phyloP scores from a whole-genome alignment of 2,329 filamentous ascomycete species.

The Penicillium carneum region DNA sequence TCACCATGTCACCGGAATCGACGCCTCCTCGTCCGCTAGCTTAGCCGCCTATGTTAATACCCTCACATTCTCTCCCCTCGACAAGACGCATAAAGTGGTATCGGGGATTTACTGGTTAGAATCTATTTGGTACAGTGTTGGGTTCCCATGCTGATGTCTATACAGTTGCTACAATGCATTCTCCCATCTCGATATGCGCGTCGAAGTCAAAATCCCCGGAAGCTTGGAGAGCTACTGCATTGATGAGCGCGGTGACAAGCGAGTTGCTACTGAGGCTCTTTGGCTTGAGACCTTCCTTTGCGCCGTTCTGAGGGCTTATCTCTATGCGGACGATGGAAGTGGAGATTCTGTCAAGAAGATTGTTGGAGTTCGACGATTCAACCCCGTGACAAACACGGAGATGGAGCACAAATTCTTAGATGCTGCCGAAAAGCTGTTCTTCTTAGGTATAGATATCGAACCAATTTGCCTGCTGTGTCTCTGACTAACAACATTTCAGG shows the following conservation, averaged over 20 bases:
- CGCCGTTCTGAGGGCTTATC: constrained; percentile 90
- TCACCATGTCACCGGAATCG: constrained; percentile 95
- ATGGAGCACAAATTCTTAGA: constrained; percentile 95
- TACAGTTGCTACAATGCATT: constrained; percentile 97
- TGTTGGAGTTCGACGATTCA: constrained; percentile 94
- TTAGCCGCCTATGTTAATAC: constrained; percentile 98
- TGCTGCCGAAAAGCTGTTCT: constrained; percentile 92
- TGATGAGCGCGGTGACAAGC: constrained; percentile 93
- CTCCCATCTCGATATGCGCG: constrained; percentile 95
- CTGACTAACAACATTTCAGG: constrained; percentile 60
- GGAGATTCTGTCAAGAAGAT: constrained; percentile 96
- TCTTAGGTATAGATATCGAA: constrained; percentile 68
- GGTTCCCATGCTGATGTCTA: constrained; percentile 26
- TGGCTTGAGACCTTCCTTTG: constrained; percentile 98
- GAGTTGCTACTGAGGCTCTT: constrained; percentile 87
- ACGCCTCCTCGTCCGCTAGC: constrained; percentile 96
- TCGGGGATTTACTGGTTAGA: constrained; percentile 90
- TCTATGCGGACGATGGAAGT: constrained; percentile 93
- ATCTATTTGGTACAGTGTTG: not conserved
- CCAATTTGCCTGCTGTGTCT: not conserved
- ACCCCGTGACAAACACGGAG: constrained; percentile 97
- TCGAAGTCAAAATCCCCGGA: constrained; percentile 95
- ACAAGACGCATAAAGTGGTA: constrained; percentile 86
- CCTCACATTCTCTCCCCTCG: constrained; percentile 85
- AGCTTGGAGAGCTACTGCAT: constrained; percentile 97